phyloP scores from a whole-genome alignment of 202 grass and related monocot species.

The Schoenoplectus tabernaemontani region DNA sequence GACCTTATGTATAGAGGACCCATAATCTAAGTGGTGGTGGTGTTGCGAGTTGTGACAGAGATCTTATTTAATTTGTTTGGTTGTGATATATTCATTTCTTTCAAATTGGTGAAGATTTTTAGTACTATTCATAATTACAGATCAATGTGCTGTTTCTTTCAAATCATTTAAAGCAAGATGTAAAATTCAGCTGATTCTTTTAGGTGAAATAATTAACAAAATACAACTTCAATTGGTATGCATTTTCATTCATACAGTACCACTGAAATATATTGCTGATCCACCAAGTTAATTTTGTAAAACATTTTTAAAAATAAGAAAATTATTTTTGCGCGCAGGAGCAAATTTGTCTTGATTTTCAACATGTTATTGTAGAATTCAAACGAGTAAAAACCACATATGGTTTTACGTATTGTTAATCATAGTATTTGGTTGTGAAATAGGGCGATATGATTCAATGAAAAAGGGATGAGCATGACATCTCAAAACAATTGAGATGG shows the following conservation, averaged over 20 bases:
- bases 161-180: neutral
- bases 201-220: neutral
- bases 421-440: no score
- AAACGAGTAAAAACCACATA: no score
- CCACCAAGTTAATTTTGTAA: no score
- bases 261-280: neutral
- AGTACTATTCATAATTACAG: neutral
- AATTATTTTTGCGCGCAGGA: no score
- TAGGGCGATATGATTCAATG: no score
- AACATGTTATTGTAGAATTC: no score
- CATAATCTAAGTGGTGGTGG: neutral
- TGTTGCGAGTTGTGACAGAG: neutral
- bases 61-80: neutral
- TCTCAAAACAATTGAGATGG: neutral
- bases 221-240: neutral
- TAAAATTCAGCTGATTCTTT: neutral
- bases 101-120: neutral
- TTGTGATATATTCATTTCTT: neutral
- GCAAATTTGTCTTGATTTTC: no score
- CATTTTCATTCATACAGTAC: neutral
- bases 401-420: no score
- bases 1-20: neutral
- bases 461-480: neutral
- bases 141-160: neutral
- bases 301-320: no score